A percentile compares a stretch with the other conserved stretches of the same genome.
Evolutionary conservation across 192 early-diverging fungal genomes (phyloP).

Genomic region (Coemansia sp.): DNA sequence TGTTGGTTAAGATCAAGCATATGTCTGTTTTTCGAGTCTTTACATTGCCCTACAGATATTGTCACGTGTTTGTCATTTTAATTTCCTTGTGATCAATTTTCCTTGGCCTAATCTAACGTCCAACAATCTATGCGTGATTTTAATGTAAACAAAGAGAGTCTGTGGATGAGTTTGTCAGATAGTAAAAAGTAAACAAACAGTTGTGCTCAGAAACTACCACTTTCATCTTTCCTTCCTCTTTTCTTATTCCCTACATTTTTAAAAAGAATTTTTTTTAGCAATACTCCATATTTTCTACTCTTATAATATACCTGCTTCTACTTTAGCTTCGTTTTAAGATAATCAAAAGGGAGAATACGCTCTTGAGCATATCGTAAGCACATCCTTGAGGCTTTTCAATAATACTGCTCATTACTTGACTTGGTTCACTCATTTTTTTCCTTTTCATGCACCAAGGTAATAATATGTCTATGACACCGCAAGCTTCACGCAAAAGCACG

Average conservation of each 20-base stretch:
- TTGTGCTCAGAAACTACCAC: not conserved
- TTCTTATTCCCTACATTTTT: constrained; percentile 1
- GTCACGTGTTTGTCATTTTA: no score
- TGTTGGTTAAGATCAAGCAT: no score
- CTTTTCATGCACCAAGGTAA: not conserved
- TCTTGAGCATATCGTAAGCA: no score
- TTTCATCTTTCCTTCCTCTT: not conserved
- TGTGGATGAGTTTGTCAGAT: not conserved
- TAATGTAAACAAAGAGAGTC: constrained; percentile 1
- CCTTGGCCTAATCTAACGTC: no score
- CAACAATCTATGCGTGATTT: not conserved
- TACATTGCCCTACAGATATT: no score
- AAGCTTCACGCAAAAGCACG: constrained; percentile 22
- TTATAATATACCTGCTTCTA: not conserved
- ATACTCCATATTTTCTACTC: not conserved
- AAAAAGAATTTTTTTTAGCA: not conserved
- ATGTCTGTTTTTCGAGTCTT: no score
- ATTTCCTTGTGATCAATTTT: no score
- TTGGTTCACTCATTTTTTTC: not conserved
- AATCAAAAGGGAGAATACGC: no score
- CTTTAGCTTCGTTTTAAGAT: no score
- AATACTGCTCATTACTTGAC: not conserved
- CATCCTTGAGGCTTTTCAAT: not conserved
- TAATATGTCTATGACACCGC: constrained; percentile 38
- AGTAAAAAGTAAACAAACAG: constrained; percentile 9